Evolutionary conservation across 2,329 filamentous ascomycete species (phyloP), one percentile per base, ranked within the genome.

Genomic region (Ophiocordyceps australis): DNA sequence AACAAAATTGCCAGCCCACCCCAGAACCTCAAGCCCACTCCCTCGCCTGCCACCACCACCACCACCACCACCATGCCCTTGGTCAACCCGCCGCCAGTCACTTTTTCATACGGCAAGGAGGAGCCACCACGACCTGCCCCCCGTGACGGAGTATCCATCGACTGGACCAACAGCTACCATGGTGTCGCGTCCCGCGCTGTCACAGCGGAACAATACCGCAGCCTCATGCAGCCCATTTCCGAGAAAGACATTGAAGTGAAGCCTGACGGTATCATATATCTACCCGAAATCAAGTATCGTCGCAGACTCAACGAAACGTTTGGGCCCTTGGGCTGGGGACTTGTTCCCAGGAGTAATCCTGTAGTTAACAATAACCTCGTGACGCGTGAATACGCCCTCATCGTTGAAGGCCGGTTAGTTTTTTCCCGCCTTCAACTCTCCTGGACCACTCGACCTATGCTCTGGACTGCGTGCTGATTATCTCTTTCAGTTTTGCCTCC

Each of bases 231-330:
- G 29, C 71, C 74, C 2, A 47, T 92, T 9, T 55, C 70, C 28
- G 54, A 65, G 1, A 64, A 74, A 24, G 86, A 95, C 51, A 74
- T 98, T 28, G 89, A 98, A 58, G 77, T 98, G 46, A 98, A 98
- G 59, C 86, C 89, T 17, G 89, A 98, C 55, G 89, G 89, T 18
- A 86, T 98, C 38, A 60, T 95, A 31, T 98, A 95, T 49, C 60
- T 98, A 30, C 89, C 89, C 9, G 89, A 98, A 62, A 95, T 98
- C 60, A 94, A 95, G 57, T 98, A 98, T 55, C 62, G 89, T 23
- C 62, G 86, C 34, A 86, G 92, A 35, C 53, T 98, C 40, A 94
- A 95, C 49, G 59, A 63, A 41, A 82, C 83, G 0, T 98, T 98
- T 54, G 86, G 89, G 0, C 89, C 89, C 1, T 89, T 91, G 28